Evolutionary conservation across 163 green algal species (phyloP).

Genomic region (Prototheca wickerhamii): DNA sequence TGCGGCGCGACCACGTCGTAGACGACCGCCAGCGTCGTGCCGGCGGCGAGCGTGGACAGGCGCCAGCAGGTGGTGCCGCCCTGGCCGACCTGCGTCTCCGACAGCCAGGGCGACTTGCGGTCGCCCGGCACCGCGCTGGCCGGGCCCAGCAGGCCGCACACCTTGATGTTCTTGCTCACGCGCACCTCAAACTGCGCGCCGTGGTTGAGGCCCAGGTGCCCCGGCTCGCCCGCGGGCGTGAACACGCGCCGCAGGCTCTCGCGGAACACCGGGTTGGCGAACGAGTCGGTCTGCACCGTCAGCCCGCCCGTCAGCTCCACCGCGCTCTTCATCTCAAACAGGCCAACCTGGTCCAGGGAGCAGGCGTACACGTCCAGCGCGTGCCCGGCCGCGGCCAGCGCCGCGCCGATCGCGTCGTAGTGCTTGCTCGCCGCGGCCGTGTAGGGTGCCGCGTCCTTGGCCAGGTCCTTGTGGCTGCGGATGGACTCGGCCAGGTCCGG

Average conservation of each 20-base stretch:
- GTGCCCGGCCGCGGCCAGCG: conserved; percentile 80
- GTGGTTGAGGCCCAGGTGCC: conserved; percentile 56
- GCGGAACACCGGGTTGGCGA: conserved; percentile 77
- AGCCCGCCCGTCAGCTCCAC: conserved; percentile 80
- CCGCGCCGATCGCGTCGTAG: conserved; percentile 70
- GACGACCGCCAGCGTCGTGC: conserved; percentile 58
- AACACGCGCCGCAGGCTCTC: conserved; percentile 76
- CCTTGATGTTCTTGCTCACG: conserved; percentile 38
- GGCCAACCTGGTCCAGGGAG: conserved; percentile 91
- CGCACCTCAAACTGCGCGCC: conserved; percentile 69
- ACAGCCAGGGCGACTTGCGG: conserved; percentile 63
- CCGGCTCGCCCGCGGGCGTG: conserved; percentile 44
- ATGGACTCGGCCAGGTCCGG: conserved; percentile 83
- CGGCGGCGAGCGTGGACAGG: conserved; percentile 39
- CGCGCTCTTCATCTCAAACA: conserved; percentile 82
- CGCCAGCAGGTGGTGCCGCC: conserved; percentile 85
- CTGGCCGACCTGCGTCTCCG: conserved; percentile 63
- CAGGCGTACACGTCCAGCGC: conserved; percentile 91
- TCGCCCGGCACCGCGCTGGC: conserved; percentile 50
- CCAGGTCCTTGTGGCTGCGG: conserved; percentile 60
- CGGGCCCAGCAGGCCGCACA: conserved; percentile 69
- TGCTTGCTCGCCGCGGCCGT: conserved; percentile 79
- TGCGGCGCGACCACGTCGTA: conserved; percentile 75
- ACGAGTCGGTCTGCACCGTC: conserved; percentile 81
- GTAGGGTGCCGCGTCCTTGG: conserved; percentile 77